Evolutionary conservation across 1,139 yeast genomes (phyloP).

Genomic region (Candida mesenterica): DNA sequence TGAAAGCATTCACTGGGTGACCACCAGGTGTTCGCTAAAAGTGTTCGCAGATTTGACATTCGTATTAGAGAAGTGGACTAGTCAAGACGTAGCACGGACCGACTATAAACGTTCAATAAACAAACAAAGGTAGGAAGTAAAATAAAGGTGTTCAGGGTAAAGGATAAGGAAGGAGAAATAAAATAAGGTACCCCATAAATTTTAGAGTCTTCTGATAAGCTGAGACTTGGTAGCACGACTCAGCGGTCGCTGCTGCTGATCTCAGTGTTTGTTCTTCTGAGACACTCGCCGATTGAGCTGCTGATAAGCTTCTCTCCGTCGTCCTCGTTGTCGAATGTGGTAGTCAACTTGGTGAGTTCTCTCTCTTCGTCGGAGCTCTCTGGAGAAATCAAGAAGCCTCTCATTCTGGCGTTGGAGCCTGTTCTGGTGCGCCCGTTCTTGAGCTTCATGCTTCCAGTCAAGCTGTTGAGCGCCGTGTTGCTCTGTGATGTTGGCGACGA

Average conservation of each 20-base stretch:
- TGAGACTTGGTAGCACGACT: background rate
- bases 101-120: background rate
- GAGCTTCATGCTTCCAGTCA: conserved; percentile 6
- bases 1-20: too few species aligned
- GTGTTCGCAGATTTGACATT: too few species aligned
- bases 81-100: too few species aligned
- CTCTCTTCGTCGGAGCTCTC: conserved; percentile 22
- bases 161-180: background rate
- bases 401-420: conserved; percentile 10
- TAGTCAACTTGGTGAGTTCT: conserved; percentile 6
- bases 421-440: conserved; percentile 3
- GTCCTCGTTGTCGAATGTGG: conserved; percentile 1
- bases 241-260: conserved; percentile 13
- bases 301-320: conserved; percentile 35
- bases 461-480: conserved; percentile 8
- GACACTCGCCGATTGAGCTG: conserved; percentile 40
- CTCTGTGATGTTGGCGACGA: conserved; percentile 5
- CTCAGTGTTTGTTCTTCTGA: conserved; percentile 40
- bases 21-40: too few species aligned
- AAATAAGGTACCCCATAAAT: background rate
- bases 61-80: too few species aligned
- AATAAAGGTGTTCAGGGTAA: conserved; percentile 1
- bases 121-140: conserved; percentile 2
- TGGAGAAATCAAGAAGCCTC: conserved; percentile 23
- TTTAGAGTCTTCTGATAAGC: background rate